Evolutionary conservation across 768 basidiomycete genomes (phyloP).

Genomic region (Rhodotorula graminis): DNA sequence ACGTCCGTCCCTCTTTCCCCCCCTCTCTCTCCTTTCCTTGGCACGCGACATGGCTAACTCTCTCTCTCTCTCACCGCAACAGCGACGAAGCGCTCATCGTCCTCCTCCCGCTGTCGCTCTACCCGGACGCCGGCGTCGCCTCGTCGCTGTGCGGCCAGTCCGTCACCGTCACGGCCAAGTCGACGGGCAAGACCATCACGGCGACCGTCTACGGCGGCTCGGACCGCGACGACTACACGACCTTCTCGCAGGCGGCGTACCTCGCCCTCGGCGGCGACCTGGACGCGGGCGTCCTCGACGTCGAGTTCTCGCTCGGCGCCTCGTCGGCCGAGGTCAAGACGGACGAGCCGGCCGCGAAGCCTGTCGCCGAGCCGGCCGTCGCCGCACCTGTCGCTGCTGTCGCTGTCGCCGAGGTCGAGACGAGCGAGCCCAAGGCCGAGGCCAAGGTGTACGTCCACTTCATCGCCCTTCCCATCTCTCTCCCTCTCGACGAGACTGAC

Average conservation of each 20-base stretch:
- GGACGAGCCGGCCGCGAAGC: background rate
- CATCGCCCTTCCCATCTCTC: background rate
- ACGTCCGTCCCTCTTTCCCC: too few species aligned
- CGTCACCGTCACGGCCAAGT: conserved; percentile 11
- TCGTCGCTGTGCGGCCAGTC: conserved; percentile 19
- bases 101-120: conserved; percentile 22
- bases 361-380: too few species aligned
- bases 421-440: background rate
- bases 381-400: too few species aligned
- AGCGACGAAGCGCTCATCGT: conserved; percentile 10
- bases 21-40: too few species aligned
- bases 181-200: conserved; percentile 20
- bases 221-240: conserved; percentile 19
- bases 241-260: conserved; percentile 11
- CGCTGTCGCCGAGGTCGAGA: too few species aligned
- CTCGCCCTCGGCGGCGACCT: conserved; percentile 20
- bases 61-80: background rate
- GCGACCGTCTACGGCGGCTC: conserved; percentile 17
- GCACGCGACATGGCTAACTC: too few species aligned
- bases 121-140: conserved; percentile 10
- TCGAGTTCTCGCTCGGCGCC: conserved; percentile 24
- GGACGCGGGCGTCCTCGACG: conserved; percentile 15
- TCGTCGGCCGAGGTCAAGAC: background rate
- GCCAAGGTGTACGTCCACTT: background rate
- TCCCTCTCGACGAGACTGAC: too few species aligned